Base-by-base conservation (phyloP, 1,284 basidiomycete genomes). In the Porogramme epimiltina region DNA sequence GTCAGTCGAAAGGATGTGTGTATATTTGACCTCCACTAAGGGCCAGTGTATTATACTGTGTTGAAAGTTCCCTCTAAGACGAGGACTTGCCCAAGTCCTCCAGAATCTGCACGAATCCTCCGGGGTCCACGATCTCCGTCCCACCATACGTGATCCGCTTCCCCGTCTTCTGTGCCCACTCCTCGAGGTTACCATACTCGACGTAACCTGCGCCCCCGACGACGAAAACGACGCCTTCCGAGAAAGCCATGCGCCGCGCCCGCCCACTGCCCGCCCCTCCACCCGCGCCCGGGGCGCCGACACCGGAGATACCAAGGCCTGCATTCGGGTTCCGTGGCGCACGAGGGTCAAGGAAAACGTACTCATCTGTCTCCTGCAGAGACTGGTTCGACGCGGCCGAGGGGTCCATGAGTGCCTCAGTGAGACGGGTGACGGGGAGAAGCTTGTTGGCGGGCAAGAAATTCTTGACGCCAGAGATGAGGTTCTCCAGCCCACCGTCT, bases 121-220 rank as follows among this genome's bases (percentile, higher is more conserved):
- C 82, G 10, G 97, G 96, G 61, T 93, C 91, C 47, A 97, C 67
- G 45, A 99, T 95, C 69, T 99, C 97, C 11, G 97, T 99, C 20
- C 92, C 91, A 13, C 97, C 97, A 68, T 99, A 99, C 24, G 93
- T 92, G 44, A 99, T 86, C 63, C 82, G 82, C 73, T 92, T 93
- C 16, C 89, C 89, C 10, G 83, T 84, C 69, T 84, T 85, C 41
- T 69, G 73, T 6, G 89, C 91, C 91, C 93, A 96, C 69, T 98
- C 95, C 66, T 90, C 85, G 60, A 99, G 72, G 69, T 99, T 99
- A 6, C 94, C 93, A 64, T 96, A 98, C 72, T 99, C 97, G 47
- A 99, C 94, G 66, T 99, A 97, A 19, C 94, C 90, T 1, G 95
- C 97, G 3, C 97, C 97, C 4, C 97, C 97, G 1, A 99, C 95